Base-by-base conservation (phyloP, 2,329 filamentous ascomycete species). In the Phaeosphaeria sp. region DNA sequence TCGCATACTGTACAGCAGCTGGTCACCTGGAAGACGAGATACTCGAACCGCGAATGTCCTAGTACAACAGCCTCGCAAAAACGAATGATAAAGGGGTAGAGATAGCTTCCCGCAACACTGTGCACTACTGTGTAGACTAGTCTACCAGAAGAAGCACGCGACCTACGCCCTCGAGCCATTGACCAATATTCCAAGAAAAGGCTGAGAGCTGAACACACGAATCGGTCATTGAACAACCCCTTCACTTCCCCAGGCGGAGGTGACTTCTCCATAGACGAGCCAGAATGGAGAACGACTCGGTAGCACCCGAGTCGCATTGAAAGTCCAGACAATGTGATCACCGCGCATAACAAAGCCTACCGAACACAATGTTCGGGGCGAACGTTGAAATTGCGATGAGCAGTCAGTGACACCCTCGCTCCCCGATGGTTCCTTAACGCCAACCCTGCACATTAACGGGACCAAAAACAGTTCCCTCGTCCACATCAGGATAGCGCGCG, bases 331-430 rank as follows among this genome's bases (percentile, higher is more conserved):
- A 50, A 46, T 43, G 25, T 47, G 55, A 57, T 53, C 50, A 45
- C 22, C 50, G 13, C 27, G 36, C 36, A 39, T 39, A 17, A 39
- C 6, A 13, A 15, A 22, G 24, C 18, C 49, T 24, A 30, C 21
- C 49, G 20, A 30, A 44, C 18, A 44, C 6, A 18, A 22, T 44
- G 18, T 22, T 17, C 22, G 22, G 21, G n/a, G 21, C 42, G 51
- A 15, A 15, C n/a, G 11, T 36, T 42, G 45, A 51, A 53, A 59
- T 59, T 59, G 52, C 33, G 56, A 59, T 59, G 49, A 17, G 52
- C 56, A 49, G 49, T 47, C 45, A 30, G 24, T 47, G 24, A 27
- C 45, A 44, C 42, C 42, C 42, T 22, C 42, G 42, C 36, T 8
- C 42, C 18, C 42, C 18, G 42, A 44, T 44, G 36, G 36, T 39